Percentiles rank a stretch among this genome's conserved stretches.
phyloP scores from a whole-genome alignment of 352 stramenopile genomes.

The Phytophthora constricta region DNA sequence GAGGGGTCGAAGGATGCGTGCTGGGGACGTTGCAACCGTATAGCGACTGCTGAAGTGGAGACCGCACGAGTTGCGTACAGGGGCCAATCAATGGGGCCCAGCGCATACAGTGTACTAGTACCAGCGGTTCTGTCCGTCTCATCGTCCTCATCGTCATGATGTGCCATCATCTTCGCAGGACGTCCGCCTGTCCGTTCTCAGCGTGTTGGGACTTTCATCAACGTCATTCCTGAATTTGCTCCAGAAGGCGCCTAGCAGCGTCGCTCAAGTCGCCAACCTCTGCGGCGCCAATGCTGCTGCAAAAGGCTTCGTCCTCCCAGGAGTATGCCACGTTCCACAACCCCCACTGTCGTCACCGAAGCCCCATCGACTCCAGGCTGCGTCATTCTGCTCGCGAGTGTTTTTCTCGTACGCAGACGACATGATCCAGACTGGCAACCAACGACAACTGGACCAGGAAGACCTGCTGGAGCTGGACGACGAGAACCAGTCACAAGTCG shows the following conservation, averaged over 20 bases:
- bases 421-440: slow-evolving; percentile 46
- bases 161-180: not conserved
- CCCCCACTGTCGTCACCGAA: not conserved
- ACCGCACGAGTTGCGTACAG: not conserved
- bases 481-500: slow-evolving; percentile 22
- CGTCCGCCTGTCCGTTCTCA: not conserved
- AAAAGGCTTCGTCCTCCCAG: not conserved
- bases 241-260: too few species aligned
- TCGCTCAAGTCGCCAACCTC: too few species aligned
- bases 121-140: not conserved
- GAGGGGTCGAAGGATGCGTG: slow-evolving; percentile 39
- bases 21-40: slow-evolving; percentile 31
- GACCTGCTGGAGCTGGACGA: slow-evolving; percentile 47
- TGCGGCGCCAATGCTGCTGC: not conserved
- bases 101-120: too few species aligned
- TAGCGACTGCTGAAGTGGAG: slow-evolving; percentile 12
- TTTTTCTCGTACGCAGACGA: slow-evolving; percentile 48
- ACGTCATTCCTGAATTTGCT: not conserved
- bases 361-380: not conserved
- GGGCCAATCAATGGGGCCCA: not conserved
- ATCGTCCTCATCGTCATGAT: too few species aligned
- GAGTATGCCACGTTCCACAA: slow-evolving; percentile 22
- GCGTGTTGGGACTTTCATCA: not conserved
- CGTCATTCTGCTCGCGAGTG: slow-evolving; percentile 28
- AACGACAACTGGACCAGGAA: slow-evolving; percentile 40